Evolutionary conservation across 495 filamentous ascomycete species (phyloP), one percentile per base, ranked within the genome.

Genomic region (Neurospora sp.): DNA sequence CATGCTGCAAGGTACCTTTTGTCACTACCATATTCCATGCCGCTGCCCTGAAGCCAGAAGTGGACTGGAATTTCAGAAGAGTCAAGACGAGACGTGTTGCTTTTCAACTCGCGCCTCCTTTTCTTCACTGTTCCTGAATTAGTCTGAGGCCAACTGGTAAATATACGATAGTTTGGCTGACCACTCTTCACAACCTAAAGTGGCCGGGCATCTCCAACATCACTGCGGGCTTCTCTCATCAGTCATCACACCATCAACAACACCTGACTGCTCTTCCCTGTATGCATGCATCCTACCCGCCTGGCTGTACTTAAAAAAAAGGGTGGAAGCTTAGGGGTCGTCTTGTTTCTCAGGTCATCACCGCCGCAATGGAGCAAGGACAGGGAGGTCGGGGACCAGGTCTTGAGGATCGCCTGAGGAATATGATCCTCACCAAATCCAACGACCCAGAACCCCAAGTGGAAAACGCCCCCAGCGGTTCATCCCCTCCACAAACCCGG

Each of bases 321-420:
- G 11, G 44, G 46, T 11, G 27, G 54, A 66, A 16, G 23, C 27
- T 35, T 7, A 27, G 1, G 14, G 27, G 54, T 8, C 14, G 14
- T 66, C 12, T 31, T 9, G 12, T 1, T 35, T 66, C 14, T 66
- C 54, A 66, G 14, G 54, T 31, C 27, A 66, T 4, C 54, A 75
- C 6, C 62, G 18, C 23, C 71, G 71, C 35, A 16, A 83, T 82
- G 81, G 75, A 80, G 70, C 27, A 73, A 35, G 70, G 70, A 35
- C 78, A 76, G 42, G 16, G 59, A 16, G 66, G 46, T 5, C 73
- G 70, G 12, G 79, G 70, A 14, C 74, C 37, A 39, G 72, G 73
- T 62, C 81, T 86, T 38, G 84, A 86, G 77, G 78, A 79, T 46
- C 84, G 75, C 14, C 77, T 85, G n/a, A 80, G 84, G 70, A 78